A percentile compares a stretch with the other conserved stretches of the same genome.
phyloP scores from a whole-genome alignment of 768 basidiomycete genomes.

The Tylopilus balloui region DNA sequence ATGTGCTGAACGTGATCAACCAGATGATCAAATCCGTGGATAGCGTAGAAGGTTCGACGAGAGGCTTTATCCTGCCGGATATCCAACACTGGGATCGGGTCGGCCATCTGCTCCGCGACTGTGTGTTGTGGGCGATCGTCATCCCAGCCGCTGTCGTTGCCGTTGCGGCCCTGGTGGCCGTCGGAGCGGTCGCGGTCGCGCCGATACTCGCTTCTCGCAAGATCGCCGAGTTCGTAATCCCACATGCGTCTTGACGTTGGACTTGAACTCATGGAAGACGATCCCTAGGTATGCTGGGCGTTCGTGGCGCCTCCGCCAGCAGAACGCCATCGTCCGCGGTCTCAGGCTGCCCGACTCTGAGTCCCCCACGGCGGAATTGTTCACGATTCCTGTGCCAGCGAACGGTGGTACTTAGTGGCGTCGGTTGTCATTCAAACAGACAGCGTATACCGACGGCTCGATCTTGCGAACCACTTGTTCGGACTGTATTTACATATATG shows the following conservation, averaged over 20 bases:
- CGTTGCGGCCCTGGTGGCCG: not conserved
- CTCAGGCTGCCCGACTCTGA: conserved; percentile 1
- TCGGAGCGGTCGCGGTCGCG: not conserved
- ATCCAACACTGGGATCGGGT: conserved; percentile 5
- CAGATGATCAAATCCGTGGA: conserved; percentile 7
- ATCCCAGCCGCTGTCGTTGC: not conserved
- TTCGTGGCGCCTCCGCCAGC: not conserved
- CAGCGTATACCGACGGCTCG: not conserved
- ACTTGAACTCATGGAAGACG: not conserved
- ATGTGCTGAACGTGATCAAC: conserved; percentile 1
- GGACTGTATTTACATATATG: no score
- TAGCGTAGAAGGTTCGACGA: conserved; percentile 3
- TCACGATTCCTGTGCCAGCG: not conserved
- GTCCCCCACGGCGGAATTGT: not conserved
- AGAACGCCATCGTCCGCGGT: not conserved
- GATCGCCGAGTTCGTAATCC: not conserved
- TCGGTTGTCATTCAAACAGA: not conserved
- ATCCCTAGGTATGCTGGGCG: not conserved
- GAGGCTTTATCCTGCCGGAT: conserved; percentile 4
- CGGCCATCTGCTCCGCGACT: not conserved
- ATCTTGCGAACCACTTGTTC: no score
- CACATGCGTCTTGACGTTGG: not conserved
- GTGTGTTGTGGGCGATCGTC: conserved; percentile 1
- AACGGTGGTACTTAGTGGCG: not conserved
- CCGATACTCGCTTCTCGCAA: not conserved